Percentiles rank a stretch among this genome's conserved stretches.
Evolutionary conservation across 2,329 filamentous ascomycete genomes (phyloP).

Genomic region (Colletotrichum incanum): DNA sequence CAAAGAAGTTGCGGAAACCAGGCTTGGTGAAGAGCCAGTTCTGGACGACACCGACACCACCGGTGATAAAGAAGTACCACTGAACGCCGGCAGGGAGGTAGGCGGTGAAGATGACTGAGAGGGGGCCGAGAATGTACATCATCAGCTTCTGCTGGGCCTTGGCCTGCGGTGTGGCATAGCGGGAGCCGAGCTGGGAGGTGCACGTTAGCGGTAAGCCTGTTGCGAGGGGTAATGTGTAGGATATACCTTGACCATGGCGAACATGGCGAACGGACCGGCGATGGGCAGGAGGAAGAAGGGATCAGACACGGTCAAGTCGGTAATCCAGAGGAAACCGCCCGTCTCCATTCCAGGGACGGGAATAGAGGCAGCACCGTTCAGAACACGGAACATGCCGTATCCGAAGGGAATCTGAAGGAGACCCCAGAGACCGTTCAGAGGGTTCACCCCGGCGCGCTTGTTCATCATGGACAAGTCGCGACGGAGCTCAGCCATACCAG

Average conservation of each 20-base stretch:
- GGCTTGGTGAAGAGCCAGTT: slow-evolving; percentile 57
- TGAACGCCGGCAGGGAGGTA: slow-evolving; percentile 66
- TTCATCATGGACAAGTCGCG: slow-evolving; percentile 56
- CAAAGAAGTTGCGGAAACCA: slow-evolving; percentile 56
- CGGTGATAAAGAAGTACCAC: slow-evolving; percentile 62
- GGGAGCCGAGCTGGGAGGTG: slow-evolving; percentile 53
- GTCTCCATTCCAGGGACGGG: slow-evolving; percentile 85
- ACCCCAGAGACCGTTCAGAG: slow-evolving; percentile 55
- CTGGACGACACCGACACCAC: slow-evolving; percentile 52
- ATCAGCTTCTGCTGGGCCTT: slow-evolving; percentile 58
- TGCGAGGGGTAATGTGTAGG: not conserved
- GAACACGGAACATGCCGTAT: slow-evolving; percentile 84
- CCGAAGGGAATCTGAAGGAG: slow-evolving; percentile 75
- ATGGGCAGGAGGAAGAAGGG: slow-evolving; percentile 84
- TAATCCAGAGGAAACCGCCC: slow-evolving; percentile 84
- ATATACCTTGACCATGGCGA: slow-evolving; percentile 68
- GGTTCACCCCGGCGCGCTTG: slow-evolving; percentile 55
- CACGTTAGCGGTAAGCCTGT: slow-evolving; percentile 39
- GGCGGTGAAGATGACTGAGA: slow-evolving; percentile 61
- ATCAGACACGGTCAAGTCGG: slow-evolving; percentile 82
- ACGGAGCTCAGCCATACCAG: slow-evolving; percentile 60
- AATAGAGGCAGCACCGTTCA: slow-evolving; percentile 81
- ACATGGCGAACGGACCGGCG: slow-evolving; percentile 70
- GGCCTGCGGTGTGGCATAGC: slow-evolving; percentile 49
- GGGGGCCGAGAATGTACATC: slow-evolving; percentile 59